Percentiles rank a stretch among this genome's conserved stretches.
Evolutionary conservation across 805 yeast genomes (phyloP).

Genomic region (Gaillardinia entomophila): DNA sequence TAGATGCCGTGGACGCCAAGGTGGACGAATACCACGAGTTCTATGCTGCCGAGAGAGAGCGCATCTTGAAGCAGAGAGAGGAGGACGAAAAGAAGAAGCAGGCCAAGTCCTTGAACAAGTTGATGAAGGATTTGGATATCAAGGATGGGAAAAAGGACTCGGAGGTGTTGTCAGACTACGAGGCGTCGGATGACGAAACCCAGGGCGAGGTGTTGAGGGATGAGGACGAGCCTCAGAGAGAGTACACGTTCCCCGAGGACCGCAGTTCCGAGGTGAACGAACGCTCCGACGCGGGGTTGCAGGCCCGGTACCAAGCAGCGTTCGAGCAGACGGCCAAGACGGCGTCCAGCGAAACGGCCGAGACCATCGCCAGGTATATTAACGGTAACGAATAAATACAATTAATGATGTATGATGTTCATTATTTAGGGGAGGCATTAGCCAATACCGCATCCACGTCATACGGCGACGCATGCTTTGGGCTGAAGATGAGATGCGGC

Average conservation of each 20-base stretch:
- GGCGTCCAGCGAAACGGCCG: conserved; percentile 64
- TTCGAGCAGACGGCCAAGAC: conserved; percentile 57
- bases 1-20: conserved; percentile 78
- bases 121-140: conserved; percentile 86
- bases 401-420: no score
- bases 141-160: conserved; percentile 34
- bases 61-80: conserved; percentile 69
- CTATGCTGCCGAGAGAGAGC: conserved; percentile 82
- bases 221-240: conserved; percentile 47
- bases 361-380: conserved; percentile 64
- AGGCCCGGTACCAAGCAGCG: conserved; percentile 68
- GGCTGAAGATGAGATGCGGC: conserved; percentile 64
- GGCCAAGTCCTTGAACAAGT: conserved; percentile 59
- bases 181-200: conserved; percentile 43
- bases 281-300: conserved; percentile 45
- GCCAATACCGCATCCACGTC: conserved; percentile 18
- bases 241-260: conserved; percentile 67
- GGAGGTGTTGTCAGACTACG: conserved; percentile 46
- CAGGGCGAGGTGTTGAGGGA: conserved; percentile 45
- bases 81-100: conserved; percentile 68
- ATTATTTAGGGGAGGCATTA: no score
- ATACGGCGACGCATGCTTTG: conserved; percentile 27
- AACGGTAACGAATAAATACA: conserved; percentile 13
- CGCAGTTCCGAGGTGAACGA: conserved; percentile 55
- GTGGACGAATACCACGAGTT: conserved; percentile 80